Base-by-base conservation (phyloP, 345 rosid species). In the Diplotaxis tenuifolia region DNA sequence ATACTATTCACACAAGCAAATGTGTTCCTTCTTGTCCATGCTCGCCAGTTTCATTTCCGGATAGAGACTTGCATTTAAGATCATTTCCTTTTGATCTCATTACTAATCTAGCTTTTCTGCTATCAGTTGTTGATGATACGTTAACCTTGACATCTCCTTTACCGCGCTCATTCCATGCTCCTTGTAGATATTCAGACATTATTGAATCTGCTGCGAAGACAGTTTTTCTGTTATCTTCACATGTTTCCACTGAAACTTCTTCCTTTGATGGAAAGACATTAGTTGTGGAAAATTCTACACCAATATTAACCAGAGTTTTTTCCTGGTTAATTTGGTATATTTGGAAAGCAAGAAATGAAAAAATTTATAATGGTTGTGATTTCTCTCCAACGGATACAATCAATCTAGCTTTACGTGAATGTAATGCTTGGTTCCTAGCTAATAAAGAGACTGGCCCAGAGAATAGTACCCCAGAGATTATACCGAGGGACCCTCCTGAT, bases 141-240 rank as follows among this genome's bases (percentile, higher is more conserved):
- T 91, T 92, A 76, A 95, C 89, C 81, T 87, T 95, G 49, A 92
- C 69, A 61, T 92, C 96, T 75, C 99, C 97, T 82, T 90, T 90
- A 20, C 97, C 99, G 12, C 99, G 96, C 81, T 92, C 97, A 83
- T 89, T 94, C 98, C 98, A 94, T 54, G 80, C 74, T 14, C 89
- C 87, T 54, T 86, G 87, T n/a, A 80, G 56, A 78, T 57, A 94
- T 74, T 94, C 98, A 68, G 88, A 94, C 80, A 89, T 61, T 59
- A 84, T 79, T 2, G 97, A 87, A 72, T 89, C 97, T 32, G 97
- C 87, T 20, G 88, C 70, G 80, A 91, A 94, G 31, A 71, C 87
- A 4, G 78, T 87, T 71, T 27, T 79, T 79, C 89, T 97, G 20
- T 88, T 85, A 79, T 94, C 98, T 83, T 94, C 97, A 21, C 98